Base-by-base conservation (phyloP, 805 yeast species). In the Cyberlindnera japonica region DNA sequence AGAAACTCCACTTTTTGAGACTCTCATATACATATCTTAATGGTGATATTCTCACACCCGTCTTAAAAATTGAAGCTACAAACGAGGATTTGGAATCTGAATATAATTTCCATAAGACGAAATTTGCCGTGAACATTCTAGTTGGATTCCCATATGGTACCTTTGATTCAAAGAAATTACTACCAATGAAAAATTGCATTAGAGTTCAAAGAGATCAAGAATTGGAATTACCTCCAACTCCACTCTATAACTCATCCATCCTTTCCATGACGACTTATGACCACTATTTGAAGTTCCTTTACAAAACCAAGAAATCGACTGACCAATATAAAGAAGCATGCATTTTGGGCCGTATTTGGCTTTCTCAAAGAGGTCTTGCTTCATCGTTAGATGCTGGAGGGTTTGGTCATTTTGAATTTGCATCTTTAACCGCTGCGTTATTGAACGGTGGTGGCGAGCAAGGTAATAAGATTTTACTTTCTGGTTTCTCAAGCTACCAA, bases 401-500 rank as follows among this genome's bases (percentile, higher is more conserved):
- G 0, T 91, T 93, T 61, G 98, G 98, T 11, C 85, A 83, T 52
- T 88, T 88, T 59, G 98, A 93, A 64, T 89, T 89, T 61, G 81
- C 89, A 22, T 65, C 83, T 27, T 62, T 91, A 37, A 77, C 88
- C 80, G 81, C 95, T 30, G 83, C 89, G 1, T 65, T 93, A 39
- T 67, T 93, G 31, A 79, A 81, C 46, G 96, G 96, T 52, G 95
- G 95, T 51, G 90, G 91, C 44, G 61, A 67, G 6, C 72, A 70
- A 49, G 93, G 95, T 12, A 83, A 81, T 53, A 83, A 80, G 54
- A 81, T 88, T 18, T 68, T 93, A 40, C 62, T 89, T 27, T 83
- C 81, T 51, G 99, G 98, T 1, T 91, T 84, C 61, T 88, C 96
- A 3, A 83, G 95, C 17, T 93, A 89, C 59, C 99, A 93, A 65